Conservation (phyloP, 306 rosid genomes). For the Notholithocarpus densiflorus region DNA sequence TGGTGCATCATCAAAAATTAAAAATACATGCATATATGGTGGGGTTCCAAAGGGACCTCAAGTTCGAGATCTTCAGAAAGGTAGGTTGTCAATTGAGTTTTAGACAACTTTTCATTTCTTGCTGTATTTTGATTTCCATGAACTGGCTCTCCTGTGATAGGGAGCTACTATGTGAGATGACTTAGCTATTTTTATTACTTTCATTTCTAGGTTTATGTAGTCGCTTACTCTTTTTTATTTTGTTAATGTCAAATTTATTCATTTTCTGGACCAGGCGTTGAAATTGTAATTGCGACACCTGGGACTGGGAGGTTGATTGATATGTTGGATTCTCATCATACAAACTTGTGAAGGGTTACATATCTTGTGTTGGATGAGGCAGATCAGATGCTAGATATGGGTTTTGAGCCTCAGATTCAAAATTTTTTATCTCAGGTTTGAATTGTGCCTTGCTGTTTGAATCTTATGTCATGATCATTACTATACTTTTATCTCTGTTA, state of each 20-base stretch:
- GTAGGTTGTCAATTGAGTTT: conserved; percentile 50
- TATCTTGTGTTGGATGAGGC: conserved; percentile 96
- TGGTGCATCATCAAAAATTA: conserved; percentile 91
- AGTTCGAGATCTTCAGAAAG: conserved; percentile 97
- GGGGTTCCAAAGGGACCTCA: conserved; percentile 99
- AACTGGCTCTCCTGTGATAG: background rate
- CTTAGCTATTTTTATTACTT: conserved; percentile 4
- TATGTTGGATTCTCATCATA: conserved; percentile 94
- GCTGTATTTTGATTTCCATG: background rate
- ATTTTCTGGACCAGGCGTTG: conserved; percentile 63
- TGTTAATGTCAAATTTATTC: conserved; percentile 21
- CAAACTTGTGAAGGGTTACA: conserved; percentile 92
- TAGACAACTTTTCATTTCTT: background rate
- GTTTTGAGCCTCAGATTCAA: conserved; percentile 93
- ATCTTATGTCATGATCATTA: background rate
- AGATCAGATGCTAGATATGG: conserved; percentile 98
- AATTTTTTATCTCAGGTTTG: conserved; percentile 90
- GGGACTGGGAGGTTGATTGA: conserved; percentile 98
- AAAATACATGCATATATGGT: conserved; percentile 91
- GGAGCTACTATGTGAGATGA: background rate
- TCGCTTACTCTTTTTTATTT: background rate
- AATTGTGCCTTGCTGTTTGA: conserved; percentile 1
- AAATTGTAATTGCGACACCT: conserved; percentile 92
- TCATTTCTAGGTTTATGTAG: background rate
- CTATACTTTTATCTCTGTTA: background rate